Conservation (phyloP, 768 basidiomycete species). For the Mycena galopus region DNA sequence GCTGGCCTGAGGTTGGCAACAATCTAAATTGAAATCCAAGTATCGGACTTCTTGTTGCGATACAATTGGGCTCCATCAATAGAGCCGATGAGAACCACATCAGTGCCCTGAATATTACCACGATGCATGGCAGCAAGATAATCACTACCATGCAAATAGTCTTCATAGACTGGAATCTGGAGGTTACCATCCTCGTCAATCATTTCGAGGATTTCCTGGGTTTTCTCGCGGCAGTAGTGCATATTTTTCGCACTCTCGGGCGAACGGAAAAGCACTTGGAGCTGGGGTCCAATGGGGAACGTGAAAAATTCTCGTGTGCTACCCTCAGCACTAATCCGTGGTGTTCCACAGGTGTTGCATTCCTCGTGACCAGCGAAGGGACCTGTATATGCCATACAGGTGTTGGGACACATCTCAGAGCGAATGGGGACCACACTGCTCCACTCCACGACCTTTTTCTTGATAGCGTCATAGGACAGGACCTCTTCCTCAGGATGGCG, state of each 20-base stretch:
- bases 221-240: conserved; percentile 1
- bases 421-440: conserved; percentile 39
- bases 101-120: neutral
- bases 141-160: conserved; percentile 47
- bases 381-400: conserved; percentile 44
- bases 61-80: neutral
- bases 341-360: conserved; percentile 44
- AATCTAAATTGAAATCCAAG: conserved; percentile 44
- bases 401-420: conserved; percentile 43
- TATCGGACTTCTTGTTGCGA: neutral
- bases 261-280: conserved; percentile 45
- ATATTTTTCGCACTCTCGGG: conserved; percentile 35
- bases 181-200: neutral
- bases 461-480: neutral
- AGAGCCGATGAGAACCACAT: neutral
- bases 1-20: conserved; percentile 37
- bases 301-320: conserved; percentile 41
- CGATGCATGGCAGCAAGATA: conserved; percentile 38
- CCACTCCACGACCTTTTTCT: conserved; percentile 13
- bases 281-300: conserved; percentile 50
- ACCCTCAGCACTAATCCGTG: conserved; percentile 38
- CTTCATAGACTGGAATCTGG: conserved; percentile 17
- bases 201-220: neutral
- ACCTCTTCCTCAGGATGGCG: conserved; percentile 9
- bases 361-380: conserved; percentile 22